Percentiles rank a stretch among this genome's conserved stretches.
Evolutionary conservation across 148 eudicot species (phyloP).

Genomic region (Amaranthus cruentus): DNA sequence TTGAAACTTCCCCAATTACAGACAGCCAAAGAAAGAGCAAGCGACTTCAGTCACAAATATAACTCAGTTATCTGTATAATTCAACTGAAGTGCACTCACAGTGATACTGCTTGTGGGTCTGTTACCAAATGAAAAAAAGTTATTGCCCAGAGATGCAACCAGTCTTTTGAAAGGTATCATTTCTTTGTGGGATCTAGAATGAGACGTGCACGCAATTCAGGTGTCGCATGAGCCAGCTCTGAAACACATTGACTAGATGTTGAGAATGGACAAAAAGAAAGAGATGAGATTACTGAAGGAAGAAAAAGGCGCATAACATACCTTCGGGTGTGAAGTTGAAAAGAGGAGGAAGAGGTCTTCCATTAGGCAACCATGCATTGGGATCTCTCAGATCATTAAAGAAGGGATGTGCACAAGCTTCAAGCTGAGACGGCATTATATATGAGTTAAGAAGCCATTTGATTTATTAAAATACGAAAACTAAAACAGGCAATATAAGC

Average conservation of each 20-base stretch:
- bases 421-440: constrained; percentile 50
- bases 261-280: neutral
- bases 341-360: constrained; percentile 72
- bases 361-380: constrained; percentile 66
- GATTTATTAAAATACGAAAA: neutral
- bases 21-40: constrained; percentile 6
- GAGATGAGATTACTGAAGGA: neutral
- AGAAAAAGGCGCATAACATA: constrained; percentile 7
- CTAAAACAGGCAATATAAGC: neutral
- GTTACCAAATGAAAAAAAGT: constrained; percentile 17
- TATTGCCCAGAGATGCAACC: constrained; percentile 10
- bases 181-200: constrained; percentile 50
- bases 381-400: constrained; percentile 80
- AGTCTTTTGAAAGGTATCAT: constrained; percentile 19
- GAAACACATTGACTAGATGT: constrained; percentile 16
- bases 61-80: constrained; percentile 9
- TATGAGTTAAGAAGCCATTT: neutral
- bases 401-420: constrained; percentile 98
- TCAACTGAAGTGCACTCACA: constrained; percentile 6
- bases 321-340: constrained; percentile 86
- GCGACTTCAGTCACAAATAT: neutral
- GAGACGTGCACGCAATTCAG: constrained; percentile 70
- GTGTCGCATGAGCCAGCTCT: constrained; percentile 65
- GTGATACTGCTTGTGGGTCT: neutral
- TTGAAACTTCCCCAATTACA: constrained; percentile 4